Base-by-base conservation (phyloP, 768 basidiomycete species). In the Cantharellus anzutake region DNA sequence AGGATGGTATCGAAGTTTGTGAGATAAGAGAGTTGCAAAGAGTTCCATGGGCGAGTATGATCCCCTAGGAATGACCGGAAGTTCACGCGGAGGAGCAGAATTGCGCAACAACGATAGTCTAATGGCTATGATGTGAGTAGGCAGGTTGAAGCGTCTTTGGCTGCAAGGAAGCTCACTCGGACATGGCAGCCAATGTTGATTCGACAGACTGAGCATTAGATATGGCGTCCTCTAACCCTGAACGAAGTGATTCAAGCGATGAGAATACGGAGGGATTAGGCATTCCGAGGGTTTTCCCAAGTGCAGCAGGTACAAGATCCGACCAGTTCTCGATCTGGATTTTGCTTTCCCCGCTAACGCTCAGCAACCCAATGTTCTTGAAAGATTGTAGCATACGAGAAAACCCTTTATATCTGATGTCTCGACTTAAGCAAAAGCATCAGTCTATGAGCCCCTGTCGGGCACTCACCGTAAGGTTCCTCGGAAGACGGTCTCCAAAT, bases 361-460 rank as follows among this genome's bases (percentile, higher is more conserved):
- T 77, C 29, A 94, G 74, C 7, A 94, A 70, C 0, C 91, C 91
- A 35, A 90, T 71, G 4, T 68, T 63, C 48, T 77, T 76, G 75
- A 93, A 88, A 0, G 79, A 76, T 42, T 83, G 75, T 76, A 96
- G 81, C 20, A 90, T 69, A 2, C 73, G 70, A 1, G 83, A 74
- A 67, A 91, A 96, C 0, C 91, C 91, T 2, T 85, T 83, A 68
- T 96, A 93, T 67, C 89, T 88, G n/a, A 55, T 42, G 44, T 58
- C 51, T 29, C 20, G 20, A 29, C 20, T 29, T 29, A 29, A n/a
- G 20, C 20, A 29, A 29, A 29, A 29, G 20, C 20, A 29, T 29
- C 20, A 29, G 20, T 29, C 20, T 29, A 56, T 1, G 16, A 51
- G 16, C 34, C 42, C 11, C 2, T 40, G 56, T 60, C 40, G n/a